Conservation (phyloP, 495 filamentous ascomycete genomes). For the Mytilinidion resinicola region DNA sequence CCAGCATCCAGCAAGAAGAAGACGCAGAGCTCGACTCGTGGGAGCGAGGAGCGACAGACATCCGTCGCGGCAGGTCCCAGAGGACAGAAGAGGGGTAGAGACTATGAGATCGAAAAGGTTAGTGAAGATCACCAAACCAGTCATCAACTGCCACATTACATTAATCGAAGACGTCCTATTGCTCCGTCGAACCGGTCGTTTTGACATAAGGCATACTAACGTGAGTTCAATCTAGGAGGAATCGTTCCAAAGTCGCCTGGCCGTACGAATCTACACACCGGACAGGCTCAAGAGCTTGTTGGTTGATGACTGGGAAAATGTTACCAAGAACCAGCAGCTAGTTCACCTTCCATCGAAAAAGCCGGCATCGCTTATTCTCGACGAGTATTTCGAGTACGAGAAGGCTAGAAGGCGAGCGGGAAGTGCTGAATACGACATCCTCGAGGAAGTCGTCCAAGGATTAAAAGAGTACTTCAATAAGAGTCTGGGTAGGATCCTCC, state of each 20-base stretch:
- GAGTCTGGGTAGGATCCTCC: conserved; percentile 73
- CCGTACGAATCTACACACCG: conserved; percentile 72
- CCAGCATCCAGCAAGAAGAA: conserved; percentile 51
- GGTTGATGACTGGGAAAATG: conserved; percentile 98
- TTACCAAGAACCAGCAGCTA: conserved; percentile 87
- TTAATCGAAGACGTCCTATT: too few species aligned
- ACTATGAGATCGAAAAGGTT: conserved; percentile 83
- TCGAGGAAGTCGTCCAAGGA: conserved; percentile 80
- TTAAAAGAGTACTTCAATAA: conserved; percentile 89
- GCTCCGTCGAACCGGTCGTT: too few species aligned
- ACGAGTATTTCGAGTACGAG: conserved; percentile 68
- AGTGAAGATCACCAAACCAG: conserved; percentile 27
- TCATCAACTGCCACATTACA: too few species aligned
- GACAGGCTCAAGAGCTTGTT: conserved; percentile 83
- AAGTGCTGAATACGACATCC: conserved; percentile 68
- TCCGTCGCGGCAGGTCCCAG: conserved; percentile 51
- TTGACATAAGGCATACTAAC: too few species aligned
- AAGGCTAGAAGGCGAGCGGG: conserved; percentile 56
- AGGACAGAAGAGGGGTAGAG: conserved; percentile 63
- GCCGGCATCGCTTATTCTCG: conserved; percentile 69
- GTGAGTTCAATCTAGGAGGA: conserved; percentile 60
- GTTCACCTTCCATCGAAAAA: conserved; percentile 72
- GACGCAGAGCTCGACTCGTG: conserved; percentile 60
- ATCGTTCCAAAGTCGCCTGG: conserved; percentile 67
- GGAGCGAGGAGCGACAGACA: conserved; percentile 77